Conservation (phyloP, 2,329 filamentous ascomycete genomes). For the Ophiostoma sp. region DNA sequence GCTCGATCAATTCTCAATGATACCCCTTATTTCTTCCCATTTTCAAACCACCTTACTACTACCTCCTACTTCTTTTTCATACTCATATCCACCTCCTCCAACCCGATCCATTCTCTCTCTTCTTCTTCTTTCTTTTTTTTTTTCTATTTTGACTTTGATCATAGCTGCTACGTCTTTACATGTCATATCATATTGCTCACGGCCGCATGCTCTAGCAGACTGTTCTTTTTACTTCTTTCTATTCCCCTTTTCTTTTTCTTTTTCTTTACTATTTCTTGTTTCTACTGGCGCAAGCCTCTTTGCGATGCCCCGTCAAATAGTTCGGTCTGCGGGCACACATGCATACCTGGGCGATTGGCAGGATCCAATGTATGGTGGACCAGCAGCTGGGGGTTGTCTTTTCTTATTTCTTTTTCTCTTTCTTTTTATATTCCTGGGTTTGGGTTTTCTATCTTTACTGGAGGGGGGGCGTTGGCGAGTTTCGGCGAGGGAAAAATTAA, state of each 20-base stretch:
- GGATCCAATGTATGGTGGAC: neutral
- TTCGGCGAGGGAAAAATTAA: neutral
- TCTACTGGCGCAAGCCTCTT: neutral
- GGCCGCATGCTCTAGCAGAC: conserved; percentile 18
- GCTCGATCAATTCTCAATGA: conserved; percentile 13
- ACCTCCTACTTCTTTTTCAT: neutral
- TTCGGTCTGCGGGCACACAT: neutral
- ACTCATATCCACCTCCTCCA: neutral
- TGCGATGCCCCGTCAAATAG: neutral
- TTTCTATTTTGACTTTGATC: neutral
- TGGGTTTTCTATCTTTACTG: neutral
- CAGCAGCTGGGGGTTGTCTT: neutral
- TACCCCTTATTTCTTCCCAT: conserved; percentile 4
- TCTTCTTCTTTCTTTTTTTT: neutral
- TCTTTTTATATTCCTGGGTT: neutral
- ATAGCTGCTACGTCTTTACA: conserved; percentile 14
- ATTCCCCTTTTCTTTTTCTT: neutral
- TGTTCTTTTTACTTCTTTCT: neutral
- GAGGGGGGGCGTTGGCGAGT: neutral
- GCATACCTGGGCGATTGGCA: neutral
- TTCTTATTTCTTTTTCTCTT: neutral
- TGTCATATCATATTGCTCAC: conserved; percentile 20
- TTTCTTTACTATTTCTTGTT: neutral
- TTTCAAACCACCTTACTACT: neutral
- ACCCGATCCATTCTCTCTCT: neutral